Percentiles rank a stretch among this genome's conserved stretches.
These are phyloP conservation scores for Podosphaera fusca DNA, from an alignment of 2,329 filamentous ascomycete species.

Conservation along the genomic window DNA sequence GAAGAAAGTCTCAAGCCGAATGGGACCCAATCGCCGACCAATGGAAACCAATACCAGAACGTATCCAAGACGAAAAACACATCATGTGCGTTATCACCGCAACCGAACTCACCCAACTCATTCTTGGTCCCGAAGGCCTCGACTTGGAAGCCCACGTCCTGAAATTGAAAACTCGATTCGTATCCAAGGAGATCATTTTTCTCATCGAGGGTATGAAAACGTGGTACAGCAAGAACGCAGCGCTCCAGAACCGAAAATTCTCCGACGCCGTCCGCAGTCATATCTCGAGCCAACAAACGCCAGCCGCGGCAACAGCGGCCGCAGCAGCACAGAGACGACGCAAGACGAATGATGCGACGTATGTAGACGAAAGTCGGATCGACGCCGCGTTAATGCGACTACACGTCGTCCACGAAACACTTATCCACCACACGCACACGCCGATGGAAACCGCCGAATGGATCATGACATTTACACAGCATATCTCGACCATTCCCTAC, in stretches of 20 bases:
- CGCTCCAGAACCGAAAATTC: conserved; percentile 43
- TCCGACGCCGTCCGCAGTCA: conserved; percentile 35
- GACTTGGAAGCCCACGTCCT: conserved; percentile 35
- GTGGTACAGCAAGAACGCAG: conserved; percentile 48
- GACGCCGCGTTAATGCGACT: conserved; percentile 49
- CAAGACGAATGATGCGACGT: conserved; percentile 22
- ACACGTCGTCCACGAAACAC: conserved; percentile 40
- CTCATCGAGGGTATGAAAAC: conserved; percentile 44
- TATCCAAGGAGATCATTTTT: conserved; percentile 35
- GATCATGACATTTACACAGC: conserved; percentile 52
- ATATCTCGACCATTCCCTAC: conserved; percentile 57
- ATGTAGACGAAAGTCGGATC: conserved; percentile 42
- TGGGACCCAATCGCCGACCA: conserved; percentile 24
- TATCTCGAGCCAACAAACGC: conserved; percentile 17
- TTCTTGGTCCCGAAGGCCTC: conserved; percentile 22
- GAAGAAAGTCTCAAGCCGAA: conserved; percentile 24
- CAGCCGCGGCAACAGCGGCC: not conserved
- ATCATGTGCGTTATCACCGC: conserved; percentile 35
- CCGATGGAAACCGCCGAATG: conserved; percentile 45
- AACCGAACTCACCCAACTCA: conserved; percentile 40
- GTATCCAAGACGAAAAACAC: conserved; percentile 24
- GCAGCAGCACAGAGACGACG: conserved; percentile 7
- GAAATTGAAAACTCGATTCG: conserved; percentile 29
- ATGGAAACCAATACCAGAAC: conserved; percentile 24
- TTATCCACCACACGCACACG: conserved; percentile 45